Evolutionary conservation across 2,329 filamentous ascomycete genomes (phyloP).

Genomic region (Aspergillus proliferans): DNA sequence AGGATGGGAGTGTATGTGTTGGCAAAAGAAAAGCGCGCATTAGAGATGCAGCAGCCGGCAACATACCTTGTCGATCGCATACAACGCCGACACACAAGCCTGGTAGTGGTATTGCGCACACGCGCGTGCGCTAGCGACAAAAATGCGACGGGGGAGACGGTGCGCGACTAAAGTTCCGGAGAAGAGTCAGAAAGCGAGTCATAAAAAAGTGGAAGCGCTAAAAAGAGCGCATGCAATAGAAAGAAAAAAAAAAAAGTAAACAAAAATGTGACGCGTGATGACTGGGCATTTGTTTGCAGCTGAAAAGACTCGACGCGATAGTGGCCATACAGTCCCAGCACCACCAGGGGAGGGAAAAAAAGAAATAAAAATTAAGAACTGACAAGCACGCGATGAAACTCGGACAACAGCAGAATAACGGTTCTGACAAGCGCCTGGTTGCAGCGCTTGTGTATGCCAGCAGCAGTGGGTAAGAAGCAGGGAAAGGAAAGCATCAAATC

Average conservation of each 20-base stretch:
- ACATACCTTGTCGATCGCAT: conserved; percentile 35
- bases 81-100: conserved; percentile 17
- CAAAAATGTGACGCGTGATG: conserved; percentile 18
- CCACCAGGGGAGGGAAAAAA: no score
- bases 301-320: neutral
- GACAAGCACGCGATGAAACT: no score
- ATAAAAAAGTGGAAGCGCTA: conserved; percentile 9
- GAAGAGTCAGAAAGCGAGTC: conserved; percentile 4
- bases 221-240: conserved; percentile 3
- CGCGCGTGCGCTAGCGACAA: conserved; percentile 1
- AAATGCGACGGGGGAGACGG: conserved; percentile 2
- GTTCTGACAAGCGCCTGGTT: no score
- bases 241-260: conserved; percentile 4
- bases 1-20: conserved; percentile 33
- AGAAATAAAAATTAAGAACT: neutral
- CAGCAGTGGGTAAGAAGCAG: neutral
- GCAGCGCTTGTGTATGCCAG: neutral
- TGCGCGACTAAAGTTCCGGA: neutral
- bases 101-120: conserved; percentile 10
- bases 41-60: conserved; percentile 24
- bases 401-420: no score
- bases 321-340: neutral
- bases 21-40: conserved; percentile 30
- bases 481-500: neutral
- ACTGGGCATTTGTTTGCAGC: conserved; percentile 11